Evolutionary conservation across 306 rosid species (phyloP), one percentile per base, ranked within the genome.

Genomic region (Vigna angularis): DNA sequence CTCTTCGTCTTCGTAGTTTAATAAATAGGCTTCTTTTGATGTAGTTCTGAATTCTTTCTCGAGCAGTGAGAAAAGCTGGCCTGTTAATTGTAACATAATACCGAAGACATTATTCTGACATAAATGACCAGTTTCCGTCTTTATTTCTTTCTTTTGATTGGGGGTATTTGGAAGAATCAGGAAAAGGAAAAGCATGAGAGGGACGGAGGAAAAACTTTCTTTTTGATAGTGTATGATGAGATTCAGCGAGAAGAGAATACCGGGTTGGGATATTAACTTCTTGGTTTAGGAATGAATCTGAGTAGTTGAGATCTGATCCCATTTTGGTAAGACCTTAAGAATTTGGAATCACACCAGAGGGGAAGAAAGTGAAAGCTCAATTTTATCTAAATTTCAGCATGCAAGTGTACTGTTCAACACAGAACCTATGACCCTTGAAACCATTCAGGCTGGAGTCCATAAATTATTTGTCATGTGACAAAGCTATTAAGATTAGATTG

Each of bases 1-100:
- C 62, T 79, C 24, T 69, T 47, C 17, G 9, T 73, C 59, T 36
- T 12, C 45, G 47, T 65, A 64, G 40, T 74, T 74, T 69, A 69
- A 45, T 69, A 69, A 45, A 57, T 49, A 57, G 34, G 48, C 17
- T 22, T 17, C 74, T 45, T 53, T 79, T 56, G 20, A 15, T 73
- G 14, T 47, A 17, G 28, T 64, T 70, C 44, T 52, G 10, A 7
- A 28, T 17, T 55, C 52, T 72, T 52, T n/a, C 51, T 79, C 58
- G 26, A 51, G 48, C 24, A 61, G 48, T 22, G 36, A 50, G 66
- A 71, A 62, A 62, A 62, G 30, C 22, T 62, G 42, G 4, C 18
- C 49, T 16, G n/a, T 32, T 59, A 49, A 47, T 58, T 58, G 48
- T 20, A 71, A 70, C n/a, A 59, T 22, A 59, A 68, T 75, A 49